Evolutionary conservation across 345 rosid genomes (phyloP).

Genomic region (Citrus reticulata): DNA sequence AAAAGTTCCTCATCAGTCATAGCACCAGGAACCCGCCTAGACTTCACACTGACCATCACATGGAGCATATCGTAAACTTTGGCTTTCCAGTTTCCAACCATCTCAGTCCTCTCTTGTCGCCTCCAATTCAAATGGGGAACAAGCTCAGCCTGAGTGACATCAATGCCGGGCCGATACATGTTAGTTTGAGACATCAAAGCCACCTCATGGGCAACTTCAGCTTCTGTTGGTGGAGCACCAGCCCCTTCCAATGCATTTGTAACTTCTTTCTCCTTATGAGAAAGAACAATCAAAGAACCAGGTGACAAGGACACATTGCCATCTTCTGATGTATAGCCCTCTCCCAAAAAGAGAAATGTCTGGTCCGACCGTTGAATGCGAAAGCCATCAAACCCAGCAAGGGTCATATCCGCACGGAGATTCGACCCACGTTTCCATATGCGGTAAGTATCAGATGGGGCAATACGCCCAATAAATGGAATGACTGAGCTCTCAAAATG

Average conservation of each 20-base stretch:
- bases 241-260: constrained; percentile 98
- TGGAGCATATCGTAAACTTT: constrained; percentile 95
- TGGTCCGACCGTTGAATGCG: constrained; percentile 93
- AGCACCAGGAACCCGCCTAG: constrained; percentile 97
- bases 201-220: constrained; percentile 94
- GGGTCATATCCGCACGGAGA: constrained; percentile 98
- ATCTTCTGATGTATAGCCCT: constrained; percentile 75
- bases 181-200: constrained; percentile 95
- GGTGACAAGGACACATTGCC: constrained; percentile 57
- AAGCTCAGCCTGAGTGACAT: constrained; percentile 96
- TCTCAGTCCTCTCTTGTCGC: constrained; percentile 92
- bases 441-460: constrained; percentile 97
- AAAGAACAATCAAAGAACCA: constrained; percentile 85
- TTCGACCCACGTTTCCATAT: constrained; percentile 98
- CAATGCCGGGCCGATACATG: constrained; percentile 99
- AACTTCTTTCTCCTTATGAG: constrained; percentile 93
- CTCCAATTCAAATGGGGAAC: constrained; percentile 93
- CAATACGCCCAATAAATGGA: constrained; percentile 93
- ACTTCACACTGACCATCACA: constrained; percentile 96
- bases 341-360: constrained; percentile 86
- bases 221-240: constrained; percentile 86
- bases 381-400: constrained; percentile 98
- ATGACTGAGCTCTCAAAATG: constrained; percentile 98
- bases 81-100: constrained; percentile 96
- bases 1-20: constrained; percentile 98